phyloP scores from a whole-genome alignment of 2,329 filamentous ascomycete species.

The Talaromyces islandicus region DNA sequence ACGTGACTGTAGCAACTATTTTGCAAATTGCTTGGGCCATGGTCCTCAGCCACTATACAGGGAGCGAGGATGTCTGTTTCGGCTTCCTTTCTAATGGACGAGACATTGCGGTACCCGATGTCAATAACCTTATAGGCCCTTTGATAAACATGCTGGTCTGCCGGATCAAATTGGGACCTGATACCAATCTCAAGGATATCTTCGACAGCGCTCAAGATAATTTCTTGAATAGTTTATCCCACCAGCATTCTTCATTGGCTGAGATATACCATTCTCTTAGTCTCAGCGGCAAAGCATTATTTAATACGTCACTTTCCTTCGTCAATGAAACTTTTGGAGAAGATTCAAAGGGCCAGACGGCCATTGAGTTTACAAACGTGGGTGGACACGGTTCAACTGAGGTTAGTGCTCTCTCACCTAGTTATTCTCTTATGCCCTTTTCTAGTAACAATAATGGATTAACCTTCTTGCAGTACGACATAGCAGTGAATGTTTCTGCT shows the following conservation, averaged over 20 bases:
- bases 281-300: not conserved
- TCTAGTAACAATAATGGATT: no score
- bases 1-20: constrained; percentile 23
- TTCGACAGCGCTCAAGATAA: not conserved
- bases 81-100: constrained; percentile 36
- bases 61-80: constrained; percentile 33
- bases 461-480: not conserved
- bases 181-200: not conserved
- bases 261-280: not conserved
- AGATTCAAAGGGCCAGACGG: not conserved
- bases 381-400: not conserved
- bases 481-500: not conserved
- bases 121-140: constrained; percentile 34
- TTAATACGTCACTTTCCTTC: constrained; percentile 3
- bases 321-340: not conserved
- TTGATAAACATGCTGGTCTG: constrained; percentile 17
- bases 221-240: not conserved
- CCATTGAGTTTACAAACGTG: not conserved
- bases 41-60: constrained; percentile 29
- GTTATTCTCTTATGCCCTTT: not conserved
- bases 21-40: constrained; percentile 36
- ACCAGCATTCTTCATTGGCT: constrained; percentile 1
- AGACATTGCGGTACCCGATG: constrained; percentile 25
- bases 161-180: constrained; percentile 5
- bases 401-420: not conserved